These are phyloP conservation scores for Amyloporia xantha DNA, from an alignment of 768 basidiomycete species.

Conservation along the genomic window DNA sequence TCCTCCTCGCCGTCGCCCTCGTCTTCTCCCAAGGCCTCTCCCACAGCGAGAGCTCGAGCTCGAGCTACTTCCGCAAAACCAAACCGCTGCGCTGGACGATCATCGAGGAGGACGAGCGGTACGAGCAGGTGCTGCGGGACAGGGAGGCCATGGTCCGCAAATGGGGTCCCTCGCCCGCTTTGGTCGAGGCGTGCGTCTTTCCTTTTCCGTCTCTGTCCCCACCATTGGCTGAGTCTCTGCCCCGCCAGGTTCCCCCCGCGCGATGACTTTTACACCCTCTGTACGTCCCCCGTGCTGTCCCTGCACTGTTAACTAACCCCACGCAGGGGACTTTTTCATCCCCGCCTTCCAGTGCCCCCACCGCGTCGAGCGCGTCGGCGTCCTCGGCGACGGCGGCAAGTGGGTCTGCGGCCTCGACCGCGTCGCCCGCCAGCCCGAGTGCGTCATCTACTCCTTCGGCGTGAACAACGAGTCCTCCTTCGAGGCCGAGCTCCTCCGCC, in stretches of 20 bases:
- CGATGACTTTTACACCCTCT: constrained; percentile 12
- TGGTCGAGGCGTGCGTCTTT: constrained; percentile 38
- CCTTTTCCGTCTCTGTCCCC: no score
- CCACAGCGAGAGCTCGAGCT: constrained; percentile 26
- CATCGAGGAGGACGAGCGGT: constrained; percentile 35
- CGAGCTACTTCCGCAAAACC: constrained; percentile 14
- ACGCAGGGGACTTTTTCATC: constrained; percentile 49
- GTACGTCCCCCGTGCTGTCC: constrained; percentile 7
- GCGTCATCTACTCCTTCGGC: constrained; percentile 44
- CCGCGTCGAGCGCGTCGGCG: constrained; percentile 37
- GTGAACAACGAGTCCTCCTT: constrained; percentile 44
- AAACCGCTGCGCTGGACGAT: neutral
- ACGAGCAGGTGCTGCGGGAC: constrained; percentile 35
- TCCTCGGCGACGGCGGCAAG: constrained; percentile 48
- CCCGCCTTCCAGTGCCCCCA: constrained; percentile 43
- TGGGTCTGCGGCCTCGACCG: constrained; percentile 44
- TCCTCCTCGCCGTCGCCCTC: constrained; percentile 37
- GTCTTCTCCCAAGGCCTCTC: constrained; percentile 40
- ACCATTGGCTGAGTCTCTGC: constrained; percentile 32
- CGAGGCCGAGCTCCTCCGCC: constrained; percentile 38
- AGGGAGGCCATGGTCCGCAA: constrained; percentile 44
- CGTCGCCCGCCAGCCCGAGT: constrained; percentile 33
- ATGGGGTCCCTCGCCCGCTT: constrained; percentile 45
- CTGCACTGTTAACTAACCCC: neutral
- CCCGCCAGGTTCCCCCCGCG: constrained; percentile 17